Base-by-base conservation (phyloP, 192 early-diverging fungal species). In the Backusella morwellensis region DNA sequence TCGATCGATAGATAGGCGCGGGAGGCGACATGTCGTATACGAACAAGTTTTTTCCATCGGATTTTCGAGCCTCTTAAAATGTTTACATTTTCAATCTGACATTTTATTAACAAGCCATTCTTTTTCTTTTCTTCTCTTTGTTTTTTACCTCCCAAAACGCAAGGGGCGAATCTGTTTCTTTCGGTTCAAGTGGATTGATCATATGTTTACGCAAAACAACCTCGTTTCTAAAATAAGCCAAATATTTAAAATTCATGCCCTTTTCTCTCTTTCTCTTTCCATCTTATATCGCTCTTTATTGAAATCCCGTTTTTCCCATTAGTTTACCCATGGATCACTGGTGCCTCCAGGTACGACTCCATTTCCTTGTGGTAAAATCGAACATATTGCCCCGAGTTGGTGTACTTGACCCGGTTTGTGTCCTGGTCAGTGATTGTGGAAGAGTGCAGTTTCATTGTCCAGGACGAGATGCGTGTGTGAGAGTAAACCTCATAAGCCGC, bases 311-410 rank as follows among this genome's bases (percentile, higher is more conserved):
- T 32, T 66, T 74, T 35, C 29, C 2, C 0, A 15, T 52, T 32
- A 1, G 72, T 32, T 32, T 72, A 70, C 76, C 70, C 19, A 35
- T 72, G 52, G 34, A 72, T 36, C 1, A 79, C 73, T 68, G 42
- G 56, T 32, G 67, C 59, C 21, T 79, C 78, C 21, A 75, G 29
- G 34, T 79, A 79, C 0, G 66, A 73, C 40, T 79, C 78, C 66
- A 79, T 74, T 50, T 79, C 78, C 63, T 79, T 79, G 35, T 79
- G 78, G 38, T 79, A 79, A 29, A 79, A 75, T 36, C 78, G 56
- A 26, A 79, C 67, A 44, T 68, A 74, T 32, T 79, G 78, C 0
- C 44, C 78, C 6, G 78, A 69, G 35, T 79, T 66, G 15, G 75
- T 74, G n/a, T 70, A 74, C n/a, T 75, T 75, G 3, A 63, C 40